Conservation (phyloP, 768 basidiomycete genomes). For the Pisolithus microcarpus region DNA sequence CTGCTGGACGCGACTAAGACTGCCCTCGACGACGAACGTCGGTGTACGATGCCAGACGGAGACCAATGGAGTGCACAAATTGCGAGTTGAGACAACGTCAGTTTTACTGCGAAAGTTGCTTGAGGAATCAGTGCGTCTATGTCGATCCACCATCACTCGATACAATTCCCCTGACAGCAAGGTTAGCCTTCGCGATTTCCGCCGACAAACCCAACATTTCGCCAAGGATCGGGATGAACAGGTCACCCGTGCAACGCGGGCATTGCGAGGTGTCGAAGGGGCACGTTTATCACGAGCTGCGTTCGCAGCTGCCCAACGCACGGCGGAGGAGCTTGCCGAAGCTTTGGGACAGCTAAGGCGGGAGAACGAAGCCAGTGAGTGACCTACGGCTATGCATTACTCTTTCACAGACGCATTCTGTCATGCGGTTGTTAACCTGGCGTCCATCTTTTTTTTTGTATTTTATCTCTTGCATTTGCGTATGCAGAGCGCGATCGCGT, state of each 20-base stretch:
- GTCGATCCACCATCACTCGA: neutral
- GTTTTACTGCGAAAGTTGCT: slow-evolving; percentile 65
- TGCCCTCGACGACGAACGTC: neutral
- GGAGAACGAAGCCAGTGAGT: slow-evolving; percentile 60
- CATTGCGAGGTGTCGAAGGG: slow-evolving; percentile 38
- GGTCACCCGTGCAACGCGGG: slow-evolving; percentile 44
- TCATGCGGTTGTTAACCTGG: too few relatives aligned
- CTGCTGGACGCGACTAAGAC: neutral
- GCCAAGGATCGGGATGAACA: slow-evolving; percentile 57
- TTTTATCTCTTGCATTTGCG: neutral
- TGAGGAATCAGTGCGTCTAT: slow-evolving; percentile 52
- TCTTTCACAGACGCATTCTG: too few relatives aligned
- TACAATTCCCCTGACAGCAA: neutral
- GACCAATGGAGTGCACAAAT: slow-evolving; percentile 65
- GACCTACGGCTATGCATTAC: neutral
- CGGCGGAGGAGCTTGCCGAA: slow-evolving; percentile 45
- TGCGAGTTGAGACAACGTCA: slow-evolving; percentile 69
- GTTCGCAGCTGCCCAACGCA: slow-evolving; percentile 39
- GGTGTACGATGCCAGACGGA: slow-evolving; percentile 1
- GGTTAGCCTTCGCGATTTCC: slow-evolving; percentile 49
- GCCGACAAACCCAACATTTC: slow-evolving; percentile 49
- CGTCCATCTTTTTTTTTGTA: neutral
- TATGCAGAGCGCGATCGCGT: slow-evolving; percentile 56
- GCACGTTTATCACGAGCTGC: slow-evolving; percentile 42
- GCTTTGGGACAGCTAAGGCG: slow-evolving; percentile 44